phyloP scores from a whole-genome alignment of 148 eudicot genomes.

The Chenopodium quinoa region DNA sequence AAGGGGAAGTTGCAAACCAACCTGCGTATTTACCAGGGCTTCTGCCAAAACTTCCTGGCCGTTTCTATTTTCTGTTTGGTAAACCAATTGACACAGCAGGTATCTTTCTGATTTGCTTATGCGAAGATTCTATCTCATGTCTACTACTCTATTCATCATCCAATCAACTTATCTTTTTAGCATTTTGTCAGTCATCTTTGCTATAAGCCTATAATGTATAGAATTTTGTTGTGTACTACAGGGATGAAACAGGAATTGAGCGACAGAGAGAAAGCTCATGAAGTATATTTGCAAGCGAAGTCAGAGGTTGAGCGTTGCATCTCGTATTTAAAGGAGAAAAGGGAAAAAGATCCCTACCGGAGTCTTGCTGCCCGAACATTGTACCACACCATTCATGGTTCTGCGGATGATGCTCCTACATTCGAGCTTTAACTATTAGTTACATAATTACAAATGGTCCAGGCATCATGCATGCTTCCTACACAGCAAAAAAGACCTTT shows the following conservation, averaged over 20 bases:
- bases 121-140: neutral
- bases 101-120: conserved; percentile 18
- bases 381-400: conserved; percentile 53
- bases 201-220: no score
- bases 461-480: no score
- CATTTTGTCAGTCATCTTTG: neutral
- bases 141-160: neutral
- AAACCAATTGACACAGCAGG: conserved; percentile 64
- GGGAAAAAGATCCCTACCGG: conserved; percentile 65
- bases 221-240: conserved; percentile 18
- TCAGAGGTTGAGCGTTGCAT: conserved; percentile 61
- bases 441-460: no score
- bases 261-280: conserved; percentile 46
- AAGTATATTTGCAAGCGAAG: conserved; percentile 54
- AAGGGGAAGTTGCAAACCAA: conserved; percentile 62
- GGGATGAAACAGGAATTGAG: conserved; percentile 54
- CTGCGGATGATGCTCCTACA: conserved; percentile 55
- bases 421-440: conserved; percentile 37
- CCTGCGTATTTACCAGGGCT: conserved; percentile 38
- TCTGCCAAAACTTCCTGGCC: conserved; percentile 54
- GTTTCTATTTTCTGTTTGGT: conserved; percentile 57
- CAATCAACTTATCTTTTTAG: neutral
- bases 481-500: no score
- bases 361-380: conserved; percentile 43
- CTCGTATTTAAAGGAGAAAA: conserved; percentile 52